Evolutionary conservation across 2,329 filamentous ascomycete species (phyloP), one percentile per base, ranked within the genome.

Genomic region (Trichoderma sp.): DNA sequence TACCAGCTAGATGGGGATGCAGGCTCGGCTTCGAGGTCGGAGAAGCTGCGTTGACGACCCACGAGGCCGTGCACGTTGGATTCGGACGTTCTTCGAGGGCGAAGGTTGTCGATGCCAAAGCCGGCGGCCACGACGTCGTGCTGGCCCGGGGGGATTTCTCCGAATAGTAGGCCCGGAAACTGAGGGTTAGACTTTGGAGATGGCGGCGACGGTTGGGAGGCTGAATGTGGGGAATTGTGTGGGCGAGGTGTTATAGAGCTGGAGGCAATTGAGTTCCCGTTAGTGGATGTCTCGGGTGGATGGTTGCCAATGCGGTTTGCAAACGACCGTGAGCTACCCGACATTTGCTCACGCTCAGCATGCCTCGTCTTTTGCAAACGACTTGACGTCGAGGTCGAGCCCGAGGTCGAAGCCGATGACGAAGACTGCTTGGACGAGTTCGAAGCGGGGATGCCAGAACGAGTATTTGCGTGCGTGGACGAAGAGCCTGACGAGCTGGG

Each of bases 1-100:
- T 92, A 91, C 89, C 90, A 92, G 71, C 89, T 89, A 56, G 88
- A 90, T 12, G 91, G 90, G 4, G 91, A 93, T 15, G 87, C 81
- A 15, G 90, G 88, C 74, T 91, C 88, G 71, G 83, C 79, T 73
- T 88, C 86, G 51, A 85, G 82, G 75, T 90, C 84, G 58, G 89
- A 90, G 72, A 86, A 82, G 75, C 85, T 89, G 75, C 88, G 84
- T 70, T 86, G 84, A 74, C 87, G 86, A 61, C 79, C 77, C 73
- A 80, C 83, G 72, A 86, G 81, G 75, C 86, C 86, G 73, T 87
- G 85, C 74, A 92, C 81, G 78, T 86, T 90, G n/a, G 92, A 91
- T 77, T 95, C 93, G 57, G 92, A 93, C 26, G 90, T 91, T 80
- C 91, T 87, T 74, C 91, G 85, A 73, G 85, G 84, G 65, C 86